Conservation (phyloP, 73 alveolate genomes). For the Paramecium sonneborni region DNA sequence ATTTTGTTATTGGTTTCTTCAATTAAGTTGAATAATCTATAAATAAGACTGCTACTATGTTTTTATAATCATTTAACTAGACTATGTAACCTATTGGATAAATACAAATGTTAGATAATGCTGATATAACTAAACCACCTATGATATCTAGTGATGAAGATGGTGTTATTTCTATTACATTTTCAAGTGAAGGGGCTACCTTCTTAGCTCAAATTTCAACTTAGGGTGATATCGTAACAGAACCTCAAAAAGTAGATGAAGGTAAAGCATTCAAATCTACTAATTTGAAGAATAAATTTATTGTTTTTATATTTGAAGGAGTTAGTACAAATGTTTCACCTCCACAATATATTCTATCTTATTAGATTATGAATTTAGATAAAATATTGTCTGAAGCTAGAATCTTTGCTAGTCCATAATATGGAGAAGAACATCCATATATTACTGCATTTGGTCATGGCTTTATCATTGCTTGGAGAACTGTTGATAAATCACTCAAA, state of each 20-base stretch:
- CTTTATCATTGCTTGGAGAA: neutral
- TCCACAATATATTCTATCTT: neutral
- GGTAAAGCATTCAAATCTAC: constrained; percentile 2
- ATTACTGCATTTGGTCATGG: neutral
- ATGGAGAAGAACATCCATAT: constrained; percentile 16
- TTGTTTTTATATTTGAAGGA: neutral
- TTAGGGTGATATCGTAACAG: neutral
- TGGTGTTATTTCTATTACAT: neutral
- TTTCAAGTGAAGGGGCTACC: neutral
- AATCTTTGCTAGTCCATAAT: neutral
- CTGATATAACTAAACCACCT: neutral
- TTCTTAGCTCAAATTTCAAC: neutral
- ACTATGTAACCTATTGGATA: neutral
- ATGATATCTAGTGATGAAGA: neutral
- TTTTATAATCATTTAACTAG: neutral
- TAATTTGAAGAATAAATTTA: neutral
- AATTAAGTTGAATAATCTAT: neutral
- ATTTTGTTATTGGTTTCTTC: neutral
- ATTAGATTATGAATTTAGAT: neutral
- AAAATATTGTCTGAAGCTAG: neutral
- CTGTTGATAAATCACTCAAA: neutral
- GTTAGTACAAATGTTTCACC: constrained; percentile 10
- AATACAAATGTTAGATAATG: neutral
- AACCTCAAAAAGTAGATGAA: neutral
- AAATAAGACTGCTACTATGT: neutral